Evolutionary conservation across 106 monocot genomes (phyloP), one percentile per base, ranked within the genome.

Genomic region (Gastrodia elata): DNA sequence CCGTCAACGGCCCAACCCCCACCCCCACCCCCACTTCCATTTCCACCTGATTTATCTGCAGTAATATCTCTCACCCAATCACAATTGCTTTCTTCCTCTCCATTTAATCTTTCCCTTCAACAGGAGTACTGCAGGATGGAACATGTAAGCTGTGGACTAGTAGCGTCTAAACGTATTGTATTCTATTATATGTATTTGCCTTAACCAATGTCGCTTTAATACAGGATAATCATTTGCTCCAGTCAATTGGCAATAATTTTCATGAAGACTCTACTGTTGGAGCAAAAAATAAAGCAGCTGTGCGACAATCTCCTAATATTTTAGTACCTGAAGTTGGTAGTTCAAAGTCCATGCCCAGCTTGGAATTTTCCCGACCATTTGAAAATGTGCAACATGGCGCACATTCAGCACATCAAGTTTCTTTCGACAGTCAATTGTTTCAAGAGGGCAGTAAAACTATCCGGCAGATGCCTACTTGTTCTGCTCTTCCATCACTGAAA

Each of bases 311-410:
- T 32, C 72, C 83, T 68, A 80, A 68, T 37, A 80, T 80, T 65
- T 20, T 74, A 35, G 38, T 75, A 59, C 40, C 73, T 80, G 90
- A 73, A 82, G 38, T 77, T 11, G 69, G 81, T 65, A 88, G 76
- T 65, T 18, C 69, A 64, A 83, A 81, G 48, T 65, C 80, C 37
- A 43, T 74, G 67, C 70, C 75, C 32, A 44, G 71, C 10, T 64
- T 73, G 73, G 70, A 43, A 75, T 77, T 80, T 33, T 46, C 61
- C 11, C 83, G 79, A 34, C 77, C 83, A 79, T 82, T 74, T 74
- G 90, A 87, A 46, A 87, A 83, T 78, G 87, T 77, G 36, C 83
- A 83, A 65, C 84, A 76, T 77, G 85, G 73, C 18, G 69, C 79
- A 56, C 80, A 91, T 75, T 68, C 76, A 65, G 71, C 77, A 33